phyloP scores from a whole-genome alignment of 139 green algal species.

The Pseudopediastrum boryanum region DNA sequence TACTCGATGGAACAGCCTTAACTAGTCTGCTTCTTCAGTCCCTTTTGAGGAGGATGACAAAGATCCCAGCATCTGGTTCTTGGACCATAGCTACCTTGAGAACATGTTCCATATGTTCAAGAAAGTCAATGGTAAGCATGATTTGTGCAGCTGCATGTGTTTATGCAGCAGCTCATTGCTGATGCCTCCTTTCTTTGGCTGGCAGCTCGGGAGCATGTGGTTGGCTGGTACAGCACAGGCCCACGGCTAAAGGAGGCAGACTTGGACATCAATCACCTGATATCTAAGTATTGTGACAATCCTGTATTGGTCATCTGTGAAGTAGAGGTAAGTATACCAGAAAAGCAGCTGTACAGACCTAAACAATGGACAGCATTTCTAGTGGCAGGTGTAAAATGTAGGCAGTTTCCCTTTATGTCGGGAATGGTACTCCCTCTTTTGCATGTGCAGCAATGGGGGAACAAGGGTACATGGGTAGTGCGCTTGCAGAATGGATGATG shows the following conservation, averaged over 20 bases:
- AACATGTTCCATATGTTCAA: conserved; percentile 99
- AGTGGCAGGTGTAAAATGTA: too few relatives aligned
- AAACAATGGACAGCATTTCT: too few relatives aligned
- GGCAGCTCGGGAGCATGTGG: conserved; percentile 89
- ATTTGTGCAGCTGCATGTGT: conserved; percentile 4
- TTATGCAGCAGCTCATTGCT: background rate
- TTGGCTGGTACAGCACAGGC: conserved; percentile 99
- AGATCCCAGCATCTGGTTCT: conserved; percentile 97
- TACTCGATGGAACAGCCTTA: background rate
- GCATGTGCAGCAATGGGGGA: too few relatives aligned
- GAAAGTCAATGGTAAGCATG: conserved; percentile 94
- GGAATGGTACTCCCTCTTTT: too few relatives aligned
- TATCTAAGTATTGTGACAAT: conserved; percentile 79
- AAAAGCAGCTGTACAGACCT: too few relatives aligned
- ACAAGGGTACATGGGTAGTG: too few relatives aligned
- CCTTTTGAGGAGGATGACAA: conserved; percentile 99
- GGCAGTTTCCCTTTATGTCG: too few relatives aligned
- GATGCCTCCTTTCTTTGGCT: background rate
- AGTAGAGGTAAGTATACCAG: conserved; percentile 80
- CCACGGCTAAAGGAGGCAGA: conserved; percentile 92
- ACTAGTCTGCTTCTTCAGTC: conserved; percentile 62
- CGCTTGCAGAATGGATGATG: too few relatives aligned
- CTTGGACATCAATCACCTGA: conserved; percentile 91
- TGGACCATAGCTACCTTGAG: conserved; percentile 99
- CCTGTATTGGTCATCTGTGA: conserved; percentile 97